Evolutionary conservation across 1,284 basidiomycete genomes (phyloP), one percentile per base, ranked within the genome.

Genomic region (Trichosporon sp.): DNA sequence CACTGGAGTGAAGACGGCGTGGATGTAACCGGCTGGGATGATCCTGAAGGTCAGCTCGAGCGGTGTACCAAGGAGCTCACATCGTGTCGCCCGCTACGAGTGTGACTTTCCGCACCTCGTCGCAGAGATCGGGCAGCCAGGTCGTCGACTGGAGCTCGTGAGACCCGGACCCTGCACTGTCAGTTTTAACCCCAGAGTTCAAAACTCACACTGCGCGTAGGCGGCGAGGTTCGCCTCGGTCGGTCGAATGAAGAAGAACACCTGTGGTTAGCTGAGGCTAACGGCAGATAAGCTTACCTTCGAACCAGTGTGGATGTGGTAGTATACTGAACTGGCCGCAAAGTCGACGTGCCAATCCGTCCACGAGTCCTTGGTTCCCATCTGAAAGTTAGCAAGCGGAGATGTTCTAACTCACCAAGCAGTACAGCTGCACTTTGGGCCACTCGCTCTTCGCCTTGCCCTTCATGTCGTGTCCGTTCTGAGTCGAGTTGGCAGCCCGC

Each of bases 341-440:
- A 98, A 97, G 84, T 98, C 96, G 73, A 97, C 87, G 80, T 98
- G 95, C 96, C 94, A 97, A 79, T 97, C 94, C 73, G 96, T 98
- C 93, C 95, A 97, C 40, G 81, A 79, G 10, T 83, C 83, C 70
- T 79, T 80, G 76, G 81, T 81, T 7, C 82, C 83, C 94, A 94
- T 73, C 89, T 88, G 68, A 21, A 0, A 3, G 72, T 73, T 65
- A 73, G 72, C 1, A 26, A n/a, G n/a, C 46, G 4, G 0, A 2
- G 14, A 12, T 10, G 8, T 7, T 10, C 35, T 1, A 48, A 68
- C 93, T 91, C 93, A 98, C 98, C 73, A 99, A 85, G 79, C 96
- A 97, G 82, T 99, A 99, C 61, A 97, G 85, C 79, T 97, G 94
- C 4, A 99, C 96, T 78, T 97, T 96, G 5, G 96, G 96, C 83